These are phyloP conservation scores for Sextonia rubra DNA, from an alignment of 164 flowering plant genomes.

Conservation along the genomic window DNA sequence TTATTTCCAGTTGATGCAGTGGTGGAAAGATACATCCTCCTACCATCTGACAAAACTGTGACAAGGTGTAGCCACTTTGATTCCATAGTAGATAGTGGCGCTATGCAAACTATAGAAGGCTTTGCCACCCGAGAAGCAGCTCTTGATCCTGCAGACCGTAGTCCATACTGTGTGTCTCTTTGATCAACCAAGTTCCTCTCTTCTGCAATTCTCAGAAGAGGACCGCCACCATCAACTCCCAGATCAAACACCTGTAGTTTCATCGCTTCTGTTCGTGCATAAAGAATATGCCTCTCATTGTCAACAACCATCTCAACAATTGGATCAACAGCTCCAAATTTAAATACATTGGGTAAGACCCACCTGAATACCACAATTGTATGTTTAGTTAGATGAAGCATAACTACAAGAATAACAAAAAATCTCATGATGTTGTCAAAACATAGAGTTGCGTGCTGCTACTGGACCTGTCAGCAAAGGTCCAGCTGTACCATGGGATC, in stretches of 20 bases:
- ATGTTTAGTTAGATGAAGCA: background rate
- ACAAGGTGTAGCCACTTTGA: constrained; percentile 94
- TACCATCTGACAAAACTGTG: constrained; percentile 93
- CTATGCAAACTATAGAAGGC: constrained; percentile 70
- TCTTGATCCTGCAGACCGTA: constrained; percentile 59
- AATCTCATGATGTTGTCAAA: background rate
- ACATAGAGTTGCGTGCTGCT: background rate
- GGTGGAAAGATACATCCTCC: constrained; percentile 90
- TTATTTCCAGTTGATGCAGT: constrained; percentile 58
- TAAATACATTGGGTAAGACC: constrained; percentile 91
- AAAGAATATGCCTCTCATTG: constrained; percentile 78
- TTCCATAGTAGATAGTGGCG: constrained; percentile 81
- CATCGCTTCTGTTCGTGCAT: constrained; percentile 93
- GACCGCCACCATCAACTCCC: constrained; percentile 73
- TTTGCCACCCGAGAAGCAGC: constrained; percentile 44
- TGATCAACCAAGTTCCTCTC: constrained; percentile 77
- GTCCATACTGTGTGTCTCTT: constrained; percentile 56
- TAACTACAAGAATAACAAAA: constrained; percentile 1
- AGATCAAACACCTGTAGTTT: constrained; percentile 79
- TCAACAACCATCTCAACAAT: constrained; percentile 91
- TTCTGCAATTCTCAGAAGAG: constrained; percentile 82
- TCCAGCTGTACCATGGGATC: no score
- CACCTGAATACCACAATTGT: constrained; percentile 47
- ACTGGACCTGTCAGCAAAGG: background rate
- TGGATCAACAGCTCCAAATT: constrained; percentile 91